Percentiles rank a stretch among this genome's conserved stretches.
Evolutionary conservation across 495 filamentous ascomycete species (phyloP).

Genomic region (Aspergillus haitiensis): DNA sequence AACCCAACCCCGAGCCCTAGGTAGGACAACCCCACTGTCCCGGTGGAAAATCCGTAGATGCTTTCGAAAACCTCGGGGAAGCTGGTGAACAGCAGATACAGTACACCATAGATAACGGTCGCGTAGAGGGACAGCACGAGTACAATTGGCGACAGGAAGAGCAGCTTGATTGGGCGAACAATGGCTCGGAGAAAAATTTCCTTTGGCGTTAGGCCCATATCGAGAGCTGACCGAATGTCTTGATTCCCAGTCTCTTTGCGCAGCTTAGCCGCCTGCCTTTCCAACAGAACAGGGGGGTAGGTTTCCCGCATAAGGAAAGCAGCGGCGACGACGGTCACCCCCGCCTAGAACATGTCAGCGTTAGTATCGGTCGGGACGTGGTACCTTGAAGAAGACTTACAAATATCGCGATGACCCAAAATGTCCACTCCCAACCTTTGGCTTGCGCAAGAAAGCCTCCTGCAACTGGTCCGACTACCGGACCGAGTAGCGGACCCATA

Average conservation of each 20-base stretch:
- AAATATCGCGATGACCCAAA: conserved; percentile 6
- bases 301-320: conserved; percentile 7
- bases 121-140: conserved; percentile 57
- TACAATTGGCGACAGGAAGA: conserved; percentile 51
- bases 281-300: conserved; percentile 4
- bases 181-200: conserved; percentile 42
- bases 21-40: conserved; percentile 60
- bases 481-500: not conserved
- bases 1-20: conserved; percentile 62
- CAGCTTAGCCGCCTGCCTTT: not conserved
- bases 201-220: conserved; percentile 36
- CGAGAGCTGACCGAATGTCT: conserved; percentile 27
- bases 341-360: not conserved
- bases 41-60: conserved; percentile 56
- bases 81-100: conserved; percentile 69
- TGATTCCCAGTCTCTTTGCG: conserved; percentile 4
- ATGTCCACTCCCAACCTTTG: conserved; percentile 10
- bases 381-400: not conserved
- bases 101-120: conserved; percentile 61
- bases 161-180: conserved; percentile 48
- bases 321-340: not conserved
- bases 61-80: conserved; percentile 62
- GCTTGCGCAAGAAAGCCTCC: conserved; percentile 1
- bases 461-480: conserved; percentile 3
- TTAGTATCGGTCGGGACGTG: not conserved